phyloP scores from a whole-genome alignment of 768 basidiomycete species.

The Cystobasidium tubakii region DNA sequence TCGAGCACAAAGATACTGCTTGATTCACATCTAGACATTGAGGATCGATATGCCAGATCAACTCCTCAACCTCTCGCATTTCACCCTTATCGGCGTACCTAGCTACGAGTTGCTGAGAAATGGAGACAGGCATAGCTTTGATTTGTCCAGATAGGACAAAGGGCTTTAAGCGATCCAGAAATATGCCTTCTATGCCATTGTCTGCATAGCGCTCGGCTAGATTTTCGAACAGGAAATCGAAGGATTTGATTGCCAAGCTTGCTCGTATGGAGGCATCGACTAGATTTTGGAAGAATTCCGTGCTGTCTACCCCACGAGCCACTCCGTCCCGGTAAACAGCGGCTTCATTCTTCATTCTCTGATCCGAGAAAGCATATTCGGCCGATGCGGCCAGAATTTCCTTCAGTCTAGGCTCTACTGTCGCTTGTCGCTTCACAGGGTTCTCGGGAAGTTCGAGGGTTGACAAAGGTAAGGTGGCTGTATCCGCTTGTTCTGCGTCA shows the following conservation, averaged over 20 bases:
- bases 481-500: constrained; percentile 14
- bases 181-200: constrained; percentile 75
- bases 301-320: constrained; percentile 85
- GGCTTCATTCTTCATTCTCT: constrained; percentile 83
- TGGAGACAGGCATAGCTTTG: constrained; percentile 70
- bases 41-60: constrained; percentile 96
- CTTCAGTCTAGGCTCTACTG: constrained; percentile 69
- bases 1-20: constrained; percentile 76
- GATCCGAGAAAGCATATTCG: constrained; percentile 86
- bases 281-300: constrained; percentile 78
- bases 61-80: constrained; percentile 70
- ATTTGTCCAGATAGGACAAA: constrained; percentile 73
- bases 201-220: constrained; percentile 84
- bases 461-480: constrained; percentile 57
- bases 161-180: constrained; percentile 70
- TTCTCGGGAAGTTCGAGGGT: constrained; percentile 75
- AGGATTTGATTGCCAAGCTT: constrained; percentile 70
- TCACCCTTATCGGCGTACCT: constrained; percentile 67
- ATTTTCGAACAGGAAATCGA: constrained; percentile 85
- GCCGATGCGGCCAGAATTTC: constrained; percentile 83
- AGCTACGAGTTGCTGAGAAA: constrained; percentile 75
- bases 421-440: constrained; percentile 55
- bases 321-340: constrained; percentile 62
- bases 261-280: constrained; percentile 71
- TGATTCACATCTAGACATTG: constrained; percentile 87